phyloP scores from a whole-genome alignment of 495 filamentous ascomycete genomes.

The Rhizodiscina lignyota region DNA sequence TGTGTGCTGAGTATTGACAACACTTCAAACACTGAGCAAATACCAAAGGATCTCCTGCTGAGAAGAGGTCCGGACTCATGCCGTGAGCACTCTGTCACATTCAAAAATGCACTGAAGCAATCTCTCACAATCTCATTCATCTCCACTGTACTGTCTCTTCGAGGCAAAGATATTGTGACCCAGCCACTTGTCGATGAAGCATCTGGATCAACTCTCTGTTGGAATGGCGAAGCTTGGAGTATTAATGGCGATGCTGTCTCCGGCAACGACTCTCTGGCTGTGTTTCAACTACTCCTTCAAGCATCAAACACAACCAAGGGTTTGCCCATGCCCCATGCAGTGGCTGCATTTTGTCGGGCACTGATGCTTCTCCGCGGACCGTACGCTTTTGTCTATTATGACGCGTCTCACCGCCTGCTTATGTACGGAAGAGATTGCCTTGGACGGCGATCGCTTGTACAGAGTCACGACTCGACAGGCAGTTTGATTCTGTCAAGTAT shows the following conservation, averaged over 20 bases:
- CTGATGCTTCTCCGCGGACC: constrained; percentile 48
- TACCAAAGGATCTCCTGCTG: constrained; percentile 25
- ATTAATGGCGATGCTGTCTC: constrained; percentile 34
- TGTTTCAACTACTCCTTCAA: constrained; percentile 45
- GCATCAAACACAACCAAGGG: not conserved
- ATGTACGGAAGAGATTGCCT: constrained; percentile 77
- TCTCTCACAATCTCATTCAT: constrained; percentile 40
- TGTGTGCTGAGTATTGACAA: constrained; percentile 21
- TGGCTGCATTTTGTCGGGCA: constrained; percentile 33
- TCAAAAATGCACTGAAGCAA: not conserved
- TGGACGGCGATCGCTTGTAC: constrained; percentile 62
- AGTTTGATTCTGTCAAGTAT: constrained; percentile 59
- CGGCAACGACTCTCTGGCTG: constrained; percentile 60
- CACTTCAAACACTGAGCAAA: constrained; percentile 21
- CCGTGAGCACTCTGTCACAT: constrained; percentile 18
- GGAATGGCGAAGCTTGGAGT: constrained; percentile 98
- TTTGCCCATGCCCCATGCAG: not conserved
- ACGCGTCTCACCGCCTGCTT: constrained; percentile 38
- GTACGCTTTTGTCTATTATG: constrained; percentile 82
- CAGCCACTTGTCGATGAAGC: constrained; percentile 54
- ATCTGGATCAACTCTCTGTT: constrained; percentile 67
- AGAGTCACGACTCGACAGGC: constrained; percentile 24
- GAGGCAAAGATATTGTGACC: constrained; percentile 49
- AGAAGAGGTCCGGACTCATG: constrained; percentile 41
- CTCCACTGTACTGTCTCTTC: constrained; percentile 74